These are phyloP conservation scores for Babesia ovata DNA, from an alignment of 169 alveolate genomes.

Conservation along the genomic window DNA sequence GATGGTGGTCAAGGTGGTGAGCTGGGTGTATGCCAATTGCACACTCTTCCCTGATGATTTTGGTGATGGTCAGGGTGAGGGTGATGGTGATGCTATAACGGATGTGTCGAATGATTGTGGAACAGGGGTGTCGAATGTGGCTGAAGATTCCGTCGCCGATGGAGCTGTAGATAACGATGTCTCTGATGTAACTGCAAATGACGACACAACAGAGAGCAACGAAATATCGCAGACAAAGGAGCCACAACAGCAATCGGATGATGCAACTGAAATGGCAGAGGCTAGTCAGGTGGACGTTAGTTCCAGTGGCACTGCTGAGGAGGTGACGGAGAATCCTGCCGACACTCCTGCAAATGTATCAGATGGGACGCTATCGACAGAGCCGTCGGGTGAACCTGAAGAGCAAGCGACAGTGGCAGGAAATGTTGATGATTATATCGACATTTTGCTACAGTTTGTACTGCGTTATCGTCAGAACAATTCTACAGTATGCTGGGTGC, in stretches of 20 bases:
- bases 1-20: slow-evolving; percentile 34
- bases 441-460: slow-evolving; percentile 4
- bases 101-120: too few species aligned
- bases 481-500: slow-evolving; percentile 31
- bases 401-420: neutral
- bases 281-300: neutral
- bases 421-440: neutral
- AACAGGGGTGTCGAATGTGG: too few species aligned
- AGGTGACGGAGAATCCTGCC: neutral
- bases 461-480: slow-evolving; percentile 1
- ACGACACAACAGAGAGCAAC: too few species aligned
- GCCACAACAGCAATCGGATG: too few species aligned
- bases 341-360: neutral
- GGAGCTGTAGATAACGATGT: too few species aligned
- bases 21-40: slow-evolving; percentile 43
- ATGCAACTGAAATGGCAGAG: neutral
- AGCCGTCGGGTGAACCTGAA: too few species aligned
- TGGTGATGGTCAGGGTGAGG: too few species aligned
- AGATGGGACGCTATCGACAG: neutral
- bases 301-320: neutral
- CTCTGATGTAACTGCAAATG: too few species aligned
- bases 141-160: too few species aligned
- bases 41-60: neutral
- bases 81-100: too few species aligned
- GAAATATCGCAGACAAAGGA: too few species aligned